Evolutionary conservation across 371 early-diverging fungal species (phyloP).

Genomic region (Dinochytrium kinnereticum): DNA sequence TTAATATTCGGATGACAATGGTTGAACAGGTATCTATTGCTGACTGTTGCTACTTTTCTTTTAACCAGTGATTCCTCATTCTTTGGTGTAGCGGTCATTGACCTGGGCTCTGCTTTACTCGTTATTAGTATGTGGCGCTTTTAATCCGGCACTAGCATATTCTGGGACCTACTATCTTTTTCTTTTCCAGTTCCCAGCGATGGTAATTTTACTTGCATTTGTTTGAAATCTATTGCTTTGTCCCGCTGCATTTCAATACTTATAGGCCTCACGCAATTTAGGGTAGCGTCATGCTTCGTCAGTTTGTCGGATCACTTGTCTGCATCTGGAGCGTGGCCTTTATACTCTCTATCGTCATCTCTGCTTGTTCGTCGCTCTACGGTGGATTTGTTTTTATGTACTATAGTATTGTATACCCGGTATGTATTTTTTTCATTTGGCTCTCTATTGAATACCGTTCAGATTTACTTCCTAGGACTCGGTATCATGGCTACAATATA

Average conservation of each 20-base stretch:
- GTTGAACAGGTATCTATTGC: neutral
- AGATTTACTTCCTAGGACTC: slow-evolving; percentile 9
- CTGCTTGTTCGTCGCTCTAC: neutral
- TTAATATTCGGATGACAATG: slow-evolving; percentile 10
- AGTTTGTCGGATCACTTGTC: neutral
- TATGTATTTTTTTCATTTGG: neutral
- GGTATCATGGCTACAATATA: slow-evolving; percentile 8
- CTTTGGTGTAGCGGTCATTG: neutral
- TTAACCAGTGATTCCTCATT: neutral
- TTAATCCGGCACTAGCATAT: neutral
- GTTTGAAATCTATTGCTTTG: neutral
- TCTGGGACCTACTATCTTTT: slow-evolving; percentile 13
- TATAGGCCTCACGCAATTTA: too few relatives aligned
- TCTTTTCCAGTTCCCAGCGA: slow-evolving; percentile 13
- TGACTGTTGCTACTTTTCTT: neutral
- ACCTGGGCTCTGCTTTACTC: slow-evolving; percentile 9
- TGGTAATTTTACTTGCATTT: slow-evolving; percentile 6
- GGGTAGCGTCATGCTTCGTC: slow-evolving; percentile 6
- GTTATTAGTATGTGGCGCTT: neutral
- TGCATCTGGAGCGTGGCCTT: neutral
- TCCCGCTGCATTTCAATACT: too few relatives aligned
- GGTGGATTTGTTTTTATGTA: neutral
- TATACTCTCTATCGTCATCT: neutral
- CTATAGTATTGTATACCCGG: slow-evolving; percentile 14
- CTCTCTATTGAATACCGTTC: neutral